Evolutionary conservation across 306 rosid genomes (phyloP).

Genomic region (Fragaria ananassa): DNA sequence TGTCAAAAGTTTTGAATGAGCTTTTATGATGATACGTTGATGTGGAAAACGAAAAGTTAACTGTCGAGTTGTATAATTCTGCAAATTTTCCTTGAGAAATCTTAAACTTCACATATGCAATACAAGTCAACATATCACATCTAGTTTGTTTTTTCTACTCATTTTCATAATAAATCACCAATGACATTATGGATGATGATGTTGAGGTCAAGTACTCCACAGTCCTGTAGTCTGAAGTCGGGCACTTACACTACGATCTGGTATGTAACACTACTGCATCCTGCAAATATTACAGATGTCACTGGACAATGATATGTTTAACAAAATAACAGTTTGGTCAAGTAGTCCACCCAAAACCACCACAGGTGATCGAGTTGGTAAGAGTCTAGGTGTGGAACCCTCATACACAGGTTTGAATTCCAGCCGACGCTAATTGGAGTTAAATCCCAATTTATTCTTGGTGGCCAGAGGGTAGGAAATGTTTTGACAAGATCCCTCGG

Average conservation of each 20-base stretch:
- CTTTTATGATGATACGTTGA: not conserved
- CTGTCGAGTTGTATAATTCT: not conserved
- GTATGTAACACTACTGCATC: not conserved
- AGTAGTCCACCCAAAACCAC: too few relatives aligned
- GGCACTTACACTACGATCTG: not conserved
- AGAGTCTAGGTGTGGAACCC: too few relatives aligned
- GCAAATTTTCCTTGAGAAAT: constrained; percentile 11
- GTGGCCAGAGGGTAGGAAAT: too few relatives aligned
- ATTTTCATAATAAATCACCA: not conserved
- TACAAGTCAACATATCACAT: not conserved
- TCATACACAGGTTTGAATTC: too few relatives aligned
- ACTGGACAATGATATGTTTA: not conserved
- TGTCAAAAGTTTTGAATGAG: not conserved
- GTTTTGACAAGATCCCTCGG: too few relatives aligned
- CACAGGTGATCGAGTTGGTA: too few relatives aligned
- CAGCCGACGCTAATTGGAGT: too few relatives aligned
- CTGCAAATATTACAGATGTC: not conserved
- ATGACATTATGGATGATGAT: not conserved
- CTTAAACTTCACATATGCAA: not conserved
- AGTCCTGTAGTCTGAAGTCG: not conserved
- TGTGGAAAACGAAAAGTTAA: not conserved
- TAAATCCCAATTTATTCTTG: too few relatives aligned
- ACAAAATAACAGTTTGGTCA: not conserved
- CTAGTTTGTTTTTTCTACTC: not conserved
- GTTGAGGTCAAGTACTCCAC: not conserved